Evolutionary conservation across 2,329 filamentous ascomycete species (phyloP).

Genomic region (Paraconiothyrium sp.): DNA sequence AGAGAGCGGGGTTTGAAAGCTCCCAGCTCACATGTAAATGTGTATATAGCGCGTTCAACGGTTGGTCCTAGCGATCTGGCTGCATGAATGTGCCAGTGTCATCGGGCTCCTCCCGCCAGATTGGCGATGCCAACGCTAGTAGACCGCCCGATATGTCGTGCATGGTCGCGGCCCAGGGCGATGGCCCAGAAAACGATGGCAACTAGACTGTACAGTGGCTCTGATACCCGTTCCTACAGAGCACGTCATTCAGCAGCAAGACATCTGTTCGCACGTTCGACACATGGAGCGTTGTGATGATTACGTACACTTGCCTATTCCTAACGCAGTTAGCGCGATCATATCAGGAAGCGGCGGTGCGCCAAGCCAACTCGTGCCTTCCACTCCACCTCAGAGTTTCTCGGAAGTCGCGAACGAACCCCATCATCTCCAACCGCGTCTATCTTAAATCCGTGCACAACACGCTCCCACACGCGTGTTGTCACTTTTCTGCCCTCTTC

Average conservation of each 20-base stretch:
- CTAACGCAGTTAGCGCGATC: not conserved
- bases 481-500: conserved; percentile 25
- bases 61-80: conserved; percentile 17
- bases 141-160: conserved; percentile 19
- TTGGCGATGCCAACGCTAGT: conserved; percentile 27
- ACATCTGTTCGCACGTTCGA: not conserved
- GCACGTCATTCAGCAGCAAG: not conserved
- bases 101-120: conserved; percentile 30
- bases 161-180: conserved; percentile 31
- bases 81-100: conserved; percentile 29
- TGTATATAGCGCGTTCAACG: conserved; percentile 16
- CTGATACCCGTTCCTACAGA: not conserved
- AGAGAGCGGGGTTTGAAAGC: not conserved
- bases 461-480: conserved; percentile 50
- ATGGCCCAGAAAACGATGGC: conserved; percentile 32
- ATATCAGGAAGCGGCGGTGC: conserved; percentile 4
- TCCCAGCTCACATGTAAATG: conserved; percentile 22
- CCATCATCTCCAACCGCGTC: conserved; percentile 23
- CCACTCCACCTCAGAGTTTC: conserved; percentile 14
- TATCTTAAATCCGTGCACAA: conserved; percentile 47
- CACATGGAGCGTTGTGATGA: not conserved
- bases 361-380: conserved; percentile 1
- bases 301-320: not conserved
- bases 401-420: conserved; percentile 27
- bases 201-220: conserved; percentile 19